These are phyloP conservation scores for Thuja plicata DNA, from an alignment of 83 land plant genomes.

Conservation along the genomic window DNA sequence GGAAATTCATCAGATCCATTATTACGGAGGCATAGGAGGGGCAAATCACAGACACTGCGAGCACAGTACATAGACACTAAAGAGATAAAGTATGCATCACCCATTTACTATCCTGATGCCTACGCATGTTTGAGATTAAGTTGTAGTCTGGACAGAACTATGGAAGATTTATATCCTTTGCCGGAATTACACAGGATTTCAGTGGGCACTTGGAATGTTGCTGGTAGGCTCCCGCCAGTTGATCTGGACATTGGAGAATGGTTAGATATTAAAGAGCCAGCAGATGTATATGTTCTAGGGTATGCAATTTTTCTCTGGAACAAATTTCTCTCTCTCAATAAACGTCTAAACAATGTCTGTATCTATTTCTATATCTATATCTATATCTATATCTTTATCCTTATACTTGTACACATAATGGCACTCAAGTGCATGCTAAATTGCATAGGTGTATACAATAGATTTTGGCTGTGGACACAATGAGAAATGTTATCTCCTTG, in stretches of 20 bases:
- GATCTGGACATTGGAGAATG: constrained; percentile 68
- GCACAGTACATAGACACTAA: constrained; percentile 61
- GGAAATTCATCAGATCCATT: constrained; percentile 18
- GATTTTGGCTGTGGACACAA: neutral
- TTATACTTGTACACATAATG: neutral
- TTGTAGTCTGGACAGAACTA: neutral
- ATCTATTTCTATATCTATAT: neutral
- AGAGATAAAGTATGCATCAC: constrained; percentile 51
- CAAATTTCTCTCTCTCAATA: neutral
- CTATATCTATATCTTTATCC: neutral
- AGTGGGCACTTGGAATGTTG: constrained; percentile 87
- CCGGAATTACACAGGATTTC: constrained; percentile 34
- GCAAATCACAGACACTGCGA: constrained; percentile 66
- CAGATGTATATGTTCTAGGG: constrained; percentile 81
- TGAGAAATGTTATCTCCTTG: neutral
- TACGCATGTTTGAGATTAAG: neutral
- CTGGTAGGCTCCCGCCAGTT: constrained; percentile 53
- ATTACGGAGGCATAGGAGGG: constrained; percentile 37
- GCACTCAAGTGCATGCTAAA: neutral
- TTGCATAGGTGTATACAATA: neutral
- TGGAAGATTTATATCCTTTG: neutral
- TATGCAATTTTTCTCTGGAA: constrained; percentile 20
- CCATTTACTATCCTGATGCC: neutral
- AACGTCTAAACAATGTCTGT: neutral
- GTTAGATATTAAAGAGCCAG: constrained; percentile 63